A percentile compares a stretch with the other conserved stretches of the same genome.
These are phyloP conservation scores for Cytidiella melzeri DNA, from an alignment of 768 basidiomycete species.

Conservation along the genomic window DNA sequence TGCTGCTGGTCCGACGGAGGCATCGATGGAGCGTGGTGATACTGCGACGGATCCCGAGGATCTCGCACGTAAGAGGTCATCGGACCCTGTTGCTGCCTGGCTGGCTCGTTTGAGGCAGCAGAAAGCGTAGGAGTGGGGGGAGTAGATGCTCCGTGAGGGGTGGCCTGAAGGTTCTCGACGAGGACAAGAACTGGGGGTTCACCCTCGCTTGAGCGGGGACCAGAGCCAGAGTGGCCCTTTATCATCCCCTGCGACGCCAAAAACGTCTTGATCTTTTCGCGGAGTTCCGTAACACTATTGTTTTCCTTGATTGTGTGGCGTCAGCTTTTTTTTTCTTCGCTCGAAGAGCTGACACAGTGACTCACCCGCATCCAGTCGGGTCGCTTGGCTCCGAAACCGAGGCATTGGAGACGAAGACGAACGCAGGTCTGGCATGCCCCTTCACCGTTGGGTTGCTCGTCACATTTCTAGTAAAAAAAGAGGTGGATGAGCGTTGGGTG, in stretches of 20 bases:
- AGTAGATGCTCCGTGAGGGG: conserved; percentile 28
- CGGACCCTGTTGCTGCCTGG: conserved; percentile 28
- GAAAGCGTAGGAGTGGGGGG: conserved; percentile 45
- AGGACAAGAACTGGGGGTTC: conserved; percentile 53
- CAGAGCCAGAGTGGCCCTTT: conserved; percentile 77
- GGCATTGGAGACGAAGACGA: conserved; percentile 76
- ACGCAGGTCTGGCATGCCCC: conserved; percentile 72
- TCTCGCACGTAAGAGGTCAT: conserved; percentile 28
- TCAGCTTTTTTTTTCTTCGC: too few species aligned
- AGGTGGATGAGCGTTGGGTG: conserved; percentile 15
- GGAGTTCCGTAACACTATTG: conserved; percentile 57
- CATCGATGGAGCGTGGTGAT: conserved; percentile 21
- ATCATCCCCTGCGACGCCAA: conserved; percentile 84
- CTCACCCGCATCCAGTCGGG: conserved; percentile 81
- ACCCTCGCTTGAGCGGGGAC: conserved; percentile 50
- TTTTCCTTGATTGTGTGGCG: too few species aligned
- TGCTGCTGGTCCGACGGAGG: conserved; percentile 19
- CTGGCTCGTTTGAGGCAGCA: conserved; percentile 34
- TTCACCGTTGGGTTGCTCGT: conserved; percentile 57
- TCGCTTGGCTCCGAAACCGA: conserved; percentile 81
- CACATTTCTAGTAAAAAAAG: conserved; percentile 60
- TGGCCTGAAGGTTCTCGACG: conserved; percentile 33
- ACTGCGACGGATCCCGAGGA: conserved; percentile 18
- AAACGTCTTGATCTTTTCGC: conserved; percentile 76
- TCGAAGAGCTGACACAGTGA: too few species aligned